Conservation (phyloP, 106 monocot species). For the Acorus gramineus region DNA sequence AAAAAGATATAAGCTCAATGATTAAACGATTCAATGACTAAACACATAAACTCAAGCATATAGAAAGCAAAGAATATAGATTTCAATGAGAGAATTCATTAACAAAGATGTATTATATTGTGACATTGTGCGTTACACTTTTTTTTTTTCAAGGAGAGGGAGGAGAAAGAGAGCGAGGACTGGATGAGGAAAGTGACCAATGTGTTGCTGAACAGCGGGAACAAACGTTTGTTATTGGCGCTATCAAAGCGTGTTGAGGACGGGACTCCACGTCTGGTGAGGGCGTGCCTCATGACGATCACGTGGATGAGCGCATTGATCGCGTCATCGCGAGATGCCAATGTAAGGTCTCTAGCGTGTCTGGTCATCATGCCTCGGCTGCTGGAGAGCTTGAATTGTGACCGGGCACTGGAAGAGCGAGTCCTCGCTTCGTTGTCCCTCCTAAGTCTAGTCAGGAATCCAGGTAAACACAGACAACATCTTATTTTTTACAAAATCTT, state of each 20-base stretch:
- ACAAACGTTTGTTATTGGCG: conserved; percentile 41
- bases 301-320: conserved; percentile 64
- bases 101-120: no score
- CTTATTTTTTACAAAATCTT: not conserved
- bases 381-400: conserved; percentile 56
- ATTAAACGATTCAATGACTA: no score
- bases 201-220: conserved; percentile 49
- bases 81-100: no score
- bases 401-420: conserved; percentile 64
- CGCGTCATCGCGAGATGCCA: conserved; percentile 13
- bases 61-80: no score
- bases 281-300: conserved; percentile 63
- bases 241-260: conserved; percentile 63
- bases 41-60: no score
- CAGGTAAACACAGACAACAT: conserved; percentile 32
- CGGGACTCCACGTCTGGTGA: conserved; percentile 40
- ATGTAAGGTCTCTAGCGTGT: conserved; percentile 32
- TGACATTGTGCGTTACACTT: no score
- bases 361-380: conserved; percentile 46
- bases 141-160: conserved; percentile 35
- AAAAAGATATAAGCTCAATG: no score
- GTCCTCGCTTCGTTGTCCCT: conserved; percentile 63
- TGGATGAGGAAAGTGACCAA: conserved; percentile 46
- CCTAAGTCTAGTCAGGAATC: conserved; percentile 45
- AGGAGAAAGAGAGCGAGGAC: conserved; percentile 43